phyloP scores from a whole-genome alignment of 2,329 filamentous ascomycete species.

The Arthrobotrys iridis region DNA sequence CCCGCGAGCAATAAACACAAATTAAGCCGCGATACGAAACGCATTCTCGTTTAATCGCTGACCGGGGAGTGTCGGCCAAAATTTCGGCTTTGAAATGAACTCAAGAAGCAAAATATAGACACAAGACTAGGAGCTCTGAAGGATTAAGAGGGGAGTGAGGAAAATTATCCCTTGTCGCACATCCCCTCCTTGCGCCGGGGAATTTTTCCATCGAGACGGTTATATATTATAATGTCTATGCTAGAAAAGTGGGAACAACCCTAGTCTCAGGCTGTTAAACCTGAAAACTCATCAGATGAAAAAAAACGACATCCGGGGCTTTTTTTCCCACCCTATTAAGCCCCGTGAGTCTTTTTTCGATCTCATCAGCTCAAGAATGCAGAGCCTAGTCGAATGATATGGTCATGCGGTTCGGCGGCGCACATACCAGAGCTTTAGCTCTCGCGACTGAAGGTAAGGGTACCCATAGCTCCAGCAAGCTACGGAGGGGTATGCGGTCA shows the following conservation, averaged over 20 bases:
- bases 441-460: constrained; percentile 18
- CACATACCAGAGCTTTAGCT: constrained; percentile 48
- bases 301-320: constrained; percentile 5
- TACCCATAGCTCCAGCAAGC: constrained; percentile 41
- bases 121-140: constrained; percentile 43
- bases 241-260: constrained; percentile 29
- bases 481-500: constrained; percentile 4
- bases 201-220: constrained; percentile 44
- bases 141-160: constrained; percentile 30
- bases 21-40: constrained; percentile 20
- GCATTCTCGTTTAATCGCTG: constrained; percentile 30
- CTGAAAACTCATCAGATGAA: constrained; percentile 50
- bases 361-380: constrained; percentile 32
- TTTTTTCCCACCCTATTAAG: constrained; percentile 15
- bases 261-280: constrained; percentile 26
- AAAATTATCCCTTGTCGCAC: constrained; percentile 43
- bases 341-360: constrained; percentile 47
- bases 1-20: background rate
- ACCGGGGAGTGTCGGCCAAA: constrained; percentile 19
- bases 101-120: constrained; percentile 34
- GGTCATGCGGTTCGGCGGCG: constrained; percentile 50
- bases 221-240: constrained; percentile 43
- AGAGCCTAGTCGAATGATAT: constrained; percentile 50
- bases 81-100: constrained; percentile 12
- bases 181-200: constrained; percentile 37